These are phyloP conservation scores for Mycena floridula DNA, from an alignment of 768 basidiomycete genomes.

Conservation along the genomic window DNA sequence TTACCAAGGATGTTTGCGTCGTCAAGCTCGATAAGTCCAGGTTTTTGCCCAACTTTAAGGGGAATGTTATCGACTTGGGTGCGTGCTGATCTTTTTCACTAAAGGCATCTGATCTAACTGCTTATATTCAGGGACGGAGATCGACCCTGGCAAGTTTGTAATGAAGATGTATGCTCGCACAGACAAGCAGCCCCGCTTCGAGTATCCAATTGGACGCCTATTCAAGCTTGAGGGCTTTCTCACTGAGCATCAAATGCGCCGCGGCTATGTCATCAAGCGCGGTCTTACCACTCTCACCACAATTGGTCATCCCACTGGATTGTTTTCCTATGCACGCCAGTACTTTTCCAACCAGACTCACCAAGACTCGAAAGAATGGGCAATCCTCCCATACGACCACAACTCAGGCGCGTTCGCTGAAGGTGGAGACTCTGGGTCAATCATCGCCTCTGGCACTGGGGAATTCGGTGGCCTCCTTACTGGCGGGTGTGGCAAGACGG, in stretches of 20 bases:
- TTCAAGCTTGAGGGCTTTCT: constrained; percentile 24
- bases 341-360: constrained; percentile 12
- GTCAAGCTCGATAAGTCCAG: constrained; percentile 28
- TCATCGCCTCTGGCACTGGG: constrained; percentile 23
- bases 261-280: constrained; percentile 29
- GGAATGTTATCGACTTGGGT: constrained; percentile 32
- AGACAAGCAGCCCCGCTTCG: constrained; percentile 15
- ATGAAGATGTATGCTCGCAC: constrained; percentile 11
- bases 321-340: constrained; percentile 25
- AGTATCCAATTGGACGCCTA: constrained; percentile 26
- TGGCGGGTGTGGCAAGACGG: constrained; percentile 16
- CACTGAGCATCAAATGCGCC: constrained; percentile 22
- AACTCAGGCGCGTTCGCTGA: constrained; percentile 24
- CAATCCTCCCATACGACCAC: constrained; percentile 19
- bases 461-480: constrained; percentile 26
- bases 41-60: constrained; percentile 19
- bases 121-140: constrained; percentile 19
- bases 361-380: constrained; percentile 21
- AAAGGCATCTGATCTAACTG: constrained; percentile 17
- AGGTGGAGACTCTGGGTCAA: constrained; percentile 30
- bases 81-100: constrained; percentile 19
- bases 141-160: constrained; percentile 14
- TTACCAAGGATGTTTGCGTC: constrained; percentile 27
- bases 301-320: constrained; percentile 26
- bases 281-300: constrained; percentile 29